Evolutionary conservation across 768 basidiomycete species (phyloP).

Genomic region (Leccinum rimulosum): DNA sequence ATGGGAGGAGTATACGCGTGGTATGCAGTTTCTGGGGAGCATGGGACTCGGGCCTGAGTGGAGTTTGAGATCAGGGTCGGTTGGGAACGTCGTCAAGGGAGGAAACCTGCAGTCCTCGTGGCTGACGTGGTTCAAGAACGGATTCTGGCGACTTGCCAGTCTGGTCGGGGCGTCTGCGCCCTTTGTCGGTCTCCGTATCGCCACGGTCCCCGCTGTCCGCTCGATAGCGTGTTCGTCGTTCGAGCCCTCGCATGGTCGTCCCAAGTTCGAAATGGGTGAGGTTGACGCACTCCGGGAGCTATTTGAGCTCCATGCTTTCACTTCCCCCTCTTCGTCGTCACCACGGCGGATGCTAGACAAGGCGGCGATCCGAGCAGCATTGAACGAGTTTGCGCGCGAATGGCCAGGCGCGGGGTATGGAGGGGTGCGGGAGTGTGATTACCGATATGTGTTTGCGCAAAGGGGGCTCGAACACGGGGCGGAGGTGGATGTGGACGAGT

Average conservation of each 20-base stretch:
- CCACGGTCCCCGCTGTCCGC: neutral
- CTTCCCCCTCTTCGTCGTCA: neutral
- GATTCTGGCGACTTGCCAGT: conserved; percentile 25
- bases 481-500: conserved; percentile 77
- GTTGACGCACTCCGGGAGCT: conserved; percentile 40
- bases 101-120: neutral
- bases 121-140: conserved; percentile 9
- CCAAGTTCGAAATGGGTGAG: conserved; percentile 54
- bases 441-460: conserved; percentile 72
- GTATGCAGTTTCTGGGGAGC: conserved; percentile 66
- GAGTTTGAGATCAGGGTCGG: neutral
- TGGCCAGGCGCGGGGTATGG: conserved; percentile 50
- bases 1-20: conserved; percentile 53
- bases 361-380: conserved; percentile 39
- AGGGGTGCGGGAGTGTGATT: conserved; percentile 57
- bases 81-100: neutral
- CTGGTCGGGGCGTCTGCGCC: conserved; percentile 5
- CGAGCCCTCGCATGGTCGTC: conserved; percentile 40
- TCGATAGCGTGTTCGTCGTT: conserved; percentile 11
- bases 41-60: conserved; percentile 76
- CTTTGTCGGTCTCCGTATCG: neutral
- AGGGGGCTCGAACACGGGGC: conserved; percentile 60
- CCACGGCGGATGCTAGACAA: conserved; percentile 36
- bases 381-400: conserved; percentile 41
- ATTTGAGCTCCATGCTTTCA: conserved; percentile 28